Evolutionary conservation across 371 early-diverging fungal genomes (phyloP), one percentile per base, ranked within the genome.

Genomic region (Lichtheimia ramosa): DNA sequence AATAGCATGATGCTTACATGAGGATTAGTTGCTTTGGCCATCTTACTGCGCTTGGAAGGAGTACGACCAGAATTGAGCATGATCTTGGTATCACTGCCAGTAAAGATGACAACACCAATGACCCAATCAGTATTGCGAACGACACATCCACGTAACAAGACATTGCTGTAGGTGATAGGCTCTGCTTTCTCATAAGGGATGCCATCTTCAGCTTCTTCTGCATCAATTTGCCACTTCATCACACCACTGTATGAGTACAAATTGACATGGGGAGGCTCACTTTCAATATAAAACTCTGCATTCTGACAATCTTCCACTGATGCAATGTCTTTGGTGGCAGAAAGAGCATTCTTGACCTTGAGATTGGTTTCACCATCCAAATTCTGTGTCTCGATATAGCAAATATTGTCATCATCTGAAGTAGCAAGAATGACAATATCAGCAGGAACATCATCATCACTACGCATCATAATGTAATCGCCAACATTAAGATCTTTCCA

Each of bases 401-500:
- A 89, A 27, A 88, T 59, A 12, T 79, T 80, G 54, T 81, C 83
- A 1, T 59, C 69, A 55, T 91, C 88, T 5, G 86, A 83, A 1
- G 89, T 84, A 8, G 89, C 81, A 15, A 93, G 67, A 34, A 91
- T 79, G 16, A 89, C 62, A 3, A 89, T 63, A 73, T 96, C 94
- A n/a, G 92, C 93, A 3, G 99, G 99, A 1, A 99, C 86, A 61
- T 92, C 78, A 39, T 97, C 92, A 66, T 97, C 86, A 62, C 95
- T 92, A 27, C 85, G 67, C 40, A 99, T 73, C 62, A 87, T 73
- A 16, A 99, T 77, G 58, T 97, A 75, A 61, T 99, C 98, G 46
- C 99, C 99, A 5, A 94, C 95, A 59, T 86, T 83, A 43, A 98
- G 71, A 63, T 91, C 84, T 62, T 89, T 86, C 96, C 97, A 96